Evolutionary conservation across 352 stramenopile species (phyloP).

Genomic region (Globisporangium heterothallicum): DNA sequence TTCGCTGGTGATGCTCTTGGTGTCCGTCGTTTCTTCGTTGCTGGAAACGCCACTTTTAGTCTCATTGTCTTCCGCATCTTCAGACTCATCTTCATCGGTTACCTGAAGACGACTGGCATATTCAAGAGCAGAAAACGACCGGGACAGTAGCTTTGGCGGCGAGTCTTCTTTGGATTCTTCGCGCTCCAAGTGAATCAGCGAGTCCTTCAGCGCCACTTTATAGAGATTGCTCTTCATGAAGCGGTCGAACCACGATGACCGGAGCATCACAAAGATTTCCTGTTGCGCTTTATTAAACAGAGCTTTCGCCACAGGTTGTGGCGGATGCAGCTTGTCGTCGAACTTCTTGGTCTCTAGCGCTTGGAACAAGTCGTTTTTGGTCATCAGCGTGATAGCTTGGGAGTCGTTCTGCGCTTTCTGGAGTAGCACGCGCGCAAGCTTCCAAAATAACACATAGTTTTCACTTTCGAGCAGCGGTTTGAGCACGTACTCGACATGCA

Average conservation of each 20-base stretch:
- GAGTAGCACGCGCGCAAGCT: constrained; percentile 50
- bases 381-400: constrained; percentile 67
- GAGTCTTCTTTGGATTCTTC: constrained; percentile 62
- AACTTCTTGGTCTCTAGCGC: constrained; percentile 37
- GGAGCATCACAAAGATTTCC: constrained; percentile 79
- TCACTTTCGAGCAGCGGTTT: constrained; percentile 53
- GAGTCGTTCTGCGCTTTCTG: constrained; percentile 76
- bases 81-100: constrained; percentile 6
- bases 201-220: constrained; percentile 72
- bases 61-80: constrained; percentile 10
- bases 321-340: constrained; percentile 33
- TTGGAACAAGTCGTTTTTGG: constrained; percentile 62
- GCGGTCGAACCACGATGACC: constrained; percentile 73
- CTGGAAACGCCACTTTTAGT: constrained; percentile 3
- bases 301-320: constrained; percentile 35
- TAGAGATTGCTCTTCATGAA: constrained; percentile 86
- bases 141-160: constrained; percentile 56
- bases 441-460: constrained; percentile 60
- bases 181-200: constrained; percentile 51
- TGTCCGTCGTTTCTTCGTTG: constrained; percentile 10
- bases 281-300: constrained; percentile 68
- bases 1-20: constrained; percentile 8
- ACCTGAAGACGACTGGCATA: constrained; percentile 13
- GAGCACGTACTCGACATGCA: constrained; percentile 84
- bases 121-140: constrained; percentile 46